These are phyloP conservation scores for Neophaeococcomyces aloes DNA, from an alignment of 2,329 filamentous ascomycete species.

Conservation along the genomic window DNA sequence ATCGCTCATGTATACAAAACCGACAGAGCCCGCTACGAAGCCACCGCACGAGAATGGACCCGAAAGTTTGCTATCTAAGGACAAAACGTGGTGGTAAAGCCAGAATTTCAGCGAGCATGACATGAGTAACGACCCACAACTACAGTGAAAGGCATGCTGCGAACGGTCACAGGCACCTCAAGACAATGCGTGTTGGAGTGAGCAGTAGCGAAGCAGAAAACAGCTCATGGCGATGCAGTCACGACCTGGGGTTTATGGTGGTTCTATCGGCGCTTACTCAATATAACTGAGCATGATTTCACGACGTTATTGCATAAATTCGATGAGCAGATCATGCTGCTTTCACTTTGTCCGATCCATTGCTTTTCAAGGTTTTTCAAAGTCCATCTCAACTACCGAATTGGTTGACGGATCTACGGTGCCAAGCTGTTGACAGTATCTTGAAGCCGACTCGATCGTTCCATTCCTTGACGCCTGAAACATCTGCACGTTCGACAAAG, in stretches of 20 bases:
- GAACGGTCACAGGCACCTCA: neutral
- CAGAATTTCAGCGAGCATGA: slow-evolving; percentile 1
- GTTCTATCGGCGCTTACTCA: slow-evolving; percentile 4
- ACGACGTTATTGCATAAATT: neutral
- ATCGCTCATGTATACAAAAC: too few relatives aligned
- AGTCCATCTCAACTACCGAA: too few relatives aligned
- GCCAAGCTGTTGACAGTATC: too few relatives aligned
- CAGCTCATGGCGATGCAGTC: neutral
- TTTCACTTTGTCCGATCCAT: neutral
- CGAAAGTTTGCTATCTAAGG: slow-evolving; percentile 91
- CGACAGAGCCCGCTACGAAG: slow-evolving; percentile 89
- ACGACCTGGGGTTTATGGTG: slow-evolving; percentile 2
- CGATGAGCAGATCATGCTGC: slow-evolving; percentile 1
- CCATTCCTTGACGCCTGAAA: too few relatives aligned
- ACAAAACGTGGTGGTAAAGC: neutral
- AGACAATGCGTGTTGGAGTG: neutral
- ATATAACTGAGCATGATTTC: slow-evolving; percentile 6
- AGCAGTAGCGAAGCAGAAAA: neutral
- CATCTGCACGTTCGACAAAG: too few relatives aligned
- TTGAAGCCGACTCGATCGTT: too few relatives aligned
- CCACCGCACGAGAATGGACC: slow-evolving; percentile 95
- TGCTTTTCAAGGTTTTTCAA: too few relatives aligned
- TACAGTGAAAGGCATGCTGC: slow-evolving; percentile 9
- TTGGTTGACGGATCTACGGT: too few relatives aligned
- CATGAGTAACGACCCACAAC: neutral